Conservation (phyloP, 768 basidiomycete genomes). For the Phylloporus scabripes region DNA sequence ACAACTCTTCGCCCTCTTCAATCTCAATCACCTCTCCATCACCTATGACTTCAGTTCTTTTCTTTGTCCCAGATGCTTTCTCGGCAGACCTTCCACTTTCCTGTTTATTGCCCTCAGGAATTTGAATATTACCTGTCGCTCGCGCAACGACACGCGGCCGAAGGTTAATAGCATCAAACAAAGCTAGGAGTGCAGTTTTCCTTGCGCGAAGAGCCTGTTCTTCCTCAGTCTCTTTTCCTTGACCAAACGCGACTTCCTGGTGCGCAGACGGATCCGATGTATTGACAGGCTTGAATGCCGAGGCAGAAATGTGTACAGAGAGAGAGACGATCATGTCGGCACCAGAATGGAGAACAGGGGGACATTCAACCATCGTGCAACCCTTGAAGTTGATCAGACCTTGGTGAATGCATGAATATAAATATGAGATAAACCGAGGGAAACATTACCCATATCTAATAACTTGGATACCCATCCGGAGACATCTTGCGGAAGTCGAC, state of each 20-base stretch:
- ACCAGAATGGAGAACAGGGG: slow-evolving; percentile 63
- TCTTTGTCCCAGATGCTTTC: slow-evolving; percentile 35
- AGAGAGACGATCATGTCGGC: slow-evolving; percentile 74
- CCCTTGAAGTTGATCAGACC: slow-evolving; percentile 64
- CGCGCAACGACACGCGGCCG: slow-evolving; percentile 52
- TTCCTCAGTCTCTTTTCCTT: slow-evolving; percentile 73
- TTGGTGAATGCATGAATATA: slow-evolving; percentile 21
- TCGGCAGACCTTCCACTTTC: slow-evolving; percentile 37
- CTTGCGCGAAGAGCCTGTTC: slow-evolving; percentile 78
- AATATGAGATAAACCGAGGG: neutral
- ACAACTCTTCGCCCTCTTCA: slow-evolving; percentile 77
- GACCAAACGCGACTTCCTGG: slow-evolving; percentile 49
- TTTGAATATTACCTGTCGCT: slow-evolving; percentile 25
- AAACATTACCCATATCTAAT: slow-evolving; percentile 55
- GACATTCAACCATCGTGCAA: slow-evolving; percentile 74
- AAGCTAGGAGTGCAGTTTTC: slow-evolving; percentile 62
- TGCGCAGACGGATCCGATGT: slow-evolving; percentile 28
- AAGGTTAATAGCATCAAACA: slow-evolving; percentile 72
- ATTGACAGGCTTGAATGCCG: slow-evolving; percentile 57
- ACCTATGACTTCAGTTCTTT: slow-evolving; percentile 63
- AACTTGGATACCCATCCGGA: slow-evolving; percentile 71
- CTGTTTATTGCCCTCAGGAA: slow-evolving; percentile 29
- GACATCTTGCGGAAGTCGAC: slow-evolving; percentile 63
- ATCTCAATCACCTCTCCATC: slow-evolving; percentile 81
- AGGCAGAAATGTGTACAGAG: slow-evolving; percentile 59